Evolutionary conservation across 106 monocot species (phyloP), one percentile per base, ranked within the genome.

Genomic region (Chionographis japonica): DNA sequence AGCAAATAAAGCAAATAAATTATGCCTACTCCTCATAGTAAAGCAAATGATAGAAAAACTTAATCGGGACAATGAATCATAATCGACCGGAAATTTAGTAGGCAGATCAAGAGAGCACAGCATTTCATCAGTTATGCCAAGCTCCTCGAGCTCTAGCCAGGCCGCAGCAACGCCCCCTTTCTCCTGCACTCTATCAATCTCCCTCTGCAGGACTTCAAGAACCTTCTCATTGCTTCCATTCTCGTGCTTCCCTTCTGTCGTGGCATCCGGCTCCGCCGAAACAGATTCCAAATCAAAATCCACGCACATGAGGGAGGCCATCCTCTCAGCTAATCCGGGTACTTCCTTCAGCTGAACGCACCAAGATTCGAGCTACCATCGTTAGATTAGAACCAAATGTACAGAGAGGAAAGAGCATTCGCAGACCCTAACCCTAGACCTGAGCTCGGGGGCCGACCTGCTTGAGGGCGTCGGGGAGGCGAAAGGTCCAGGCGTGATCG

Each of bases 401-500:
- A 60, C 38, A 56, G 19, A 46, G 39, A 15, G 35, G 6, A 68
- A 71, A 11, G 19, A 36, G 1, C 27, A 27, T 10, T 10, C 0
- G 5, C 2, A 13, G 58, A 37, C 12, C 55, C n/a, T 62, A 77
- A 68, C 18, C 54, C 36, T 57, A 65, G 56, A 52, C 14, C 15
- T 9, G 20, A 0, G 12, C 12, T 18, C 40, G 52, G 16, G n/a
- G 15, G 2, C 18, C 11, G 14, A 93, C 95, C 89, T 86, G 88
- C 56, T 87, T 89, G 72, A 83, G 86, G 15, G 92, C 92, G 38
- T 89, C 86, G 16, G 87, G 58, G 12, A 98, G 86, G 19, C 97
- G 92, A 72, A 98, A 98, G 8, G 92, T 80, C 92, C 92, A 92
- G 50, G 97, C 89, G 62, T 92, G 97, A 49, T 98, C 92, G 72